Evolutionary conservation across 2,329 filamentous ascomycete genomes (phyloP), one percentile per base, ranked within the genome.

Genomic region (Ilyonectria sp.): DNA sequence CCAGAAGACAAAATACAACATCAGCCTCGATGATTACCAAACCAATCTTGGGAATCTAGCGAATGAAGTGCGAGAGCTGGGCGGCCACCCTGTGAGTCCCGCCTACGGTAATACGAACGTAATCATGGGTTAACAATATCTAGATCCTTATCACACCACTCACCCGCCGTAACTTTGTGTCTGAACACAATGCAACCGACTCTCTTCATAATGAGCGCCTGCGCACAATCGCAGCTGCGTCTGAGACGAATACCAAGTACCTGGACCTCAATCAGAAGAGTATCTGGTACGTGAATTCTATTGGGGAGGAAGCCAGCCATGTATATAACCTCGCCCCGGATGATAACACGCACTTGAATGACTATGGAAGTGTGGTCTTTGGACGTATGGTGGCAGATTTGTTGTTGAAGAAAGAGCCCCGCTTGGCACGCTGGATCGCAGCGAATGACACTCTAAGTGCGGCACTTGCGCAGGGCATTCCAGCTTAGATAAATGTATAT

Each of bases 361-460:
- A 40, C 8, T 47, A 47, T 40, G 57, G 57, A 40, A 47, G 29
- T 26, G 19, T 43, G 6, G 57, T 60, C 4, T 60, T 60, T 60
- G 57, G 57, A 13, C 57, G 57, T 15, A 52, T 60, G 57, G 44
- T 60, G n/a, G 57, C 57, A 15, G 57, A 60, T 40, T 19, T 60
- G 5, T 29, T 60, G 19, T 31, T 60, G 6, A 49, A 60, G 11
- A 26, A 50, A 17, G 17, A 43, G 5, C 50, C 50, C 11, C 15
- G 19, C 17, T 19, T 54, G 17, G 50, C 50, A 13, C 50, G n/a
- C 8, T 54, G 50, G 50, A 53, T 53, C 35, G 49, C 60, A 49
- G 11, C 23, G 13, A 21, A 43, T 17, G n/a, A 8, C 40, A 43
- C 40, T 43, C 40, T 43, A n/a, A 43, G 40, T 43, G 40, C 15